Percentiles rank a stretch among this genome's conserved stretches.
phyloP scores from a whole-genome alignment of 1,284 basidiomycete species.

The Cerioporus squamosus region DNA sequence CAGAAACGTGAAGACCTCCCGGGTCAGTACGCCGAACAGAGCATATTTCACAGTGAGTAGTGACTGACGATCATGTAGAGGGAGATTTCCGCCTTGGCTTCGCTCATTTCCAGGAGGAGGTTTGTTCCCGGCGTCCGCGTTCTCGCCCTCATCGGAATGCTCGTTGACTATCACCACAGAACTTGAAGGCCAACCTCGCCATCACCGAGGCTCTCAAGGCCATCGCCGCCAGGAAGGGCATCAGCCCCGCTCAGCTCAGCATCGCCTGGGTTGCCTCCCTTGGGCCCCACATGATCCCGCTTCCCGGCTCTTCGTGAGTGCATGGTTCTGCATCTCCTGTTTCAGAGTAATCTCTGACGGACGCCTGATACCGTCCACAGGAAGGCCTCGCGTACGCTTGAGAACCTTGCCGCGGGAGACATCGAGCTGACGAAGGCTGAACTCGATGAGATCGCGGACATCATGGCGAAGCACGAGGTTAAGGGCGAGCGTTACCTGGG shows the following conservation, averaged over 20 bases:
- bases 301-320: slow-evolving; percentile 47
- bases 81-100: too few species aligned
- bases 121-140: background rate
- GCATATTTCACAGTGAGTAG: background rate
- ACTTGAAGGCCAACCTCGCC: slow-evolving; percentile 57
- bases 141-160: background rate
- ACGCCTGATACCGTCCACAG: slow-evolving; percentile 16
- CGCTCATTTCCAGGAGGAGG: too few species aligned
- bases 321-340: background rate
- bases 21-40: slow-evolving; percentile 16
- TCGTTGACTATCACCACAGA: slow-evolving; percentile 26
- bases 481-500: slow-evolving; percentile 33
- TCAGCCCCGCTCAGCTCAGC: slow-evolving; percentile 59
- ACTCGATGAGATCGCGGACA: slow-evolving; percentile 38
- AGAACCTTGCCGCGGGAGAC: slow-evolving; percentile 49
- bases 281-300: slow-evolving; percentile 52
- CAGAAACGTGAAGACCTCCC: slow-evolving; percentile 50
- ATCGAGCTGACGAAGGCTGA: slow-evolving; percentile 45
- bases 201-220: slow-evolving; percentile 52
- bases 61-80: background rate
- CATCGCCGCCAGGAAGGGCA: slow-evolving; percentile 51
- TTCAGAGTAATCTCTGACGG: too few species aligned
- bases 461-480: slow-evolving; percentile 28
- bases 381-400: slow-evolving; percentile 41
- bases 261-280: slow-evolving; percentile 62